phyloP scores from a whole-genome alignment of 2,329 filamentous ascomycete genomes.

The Pseudogymnoascus sp. region DNA sequence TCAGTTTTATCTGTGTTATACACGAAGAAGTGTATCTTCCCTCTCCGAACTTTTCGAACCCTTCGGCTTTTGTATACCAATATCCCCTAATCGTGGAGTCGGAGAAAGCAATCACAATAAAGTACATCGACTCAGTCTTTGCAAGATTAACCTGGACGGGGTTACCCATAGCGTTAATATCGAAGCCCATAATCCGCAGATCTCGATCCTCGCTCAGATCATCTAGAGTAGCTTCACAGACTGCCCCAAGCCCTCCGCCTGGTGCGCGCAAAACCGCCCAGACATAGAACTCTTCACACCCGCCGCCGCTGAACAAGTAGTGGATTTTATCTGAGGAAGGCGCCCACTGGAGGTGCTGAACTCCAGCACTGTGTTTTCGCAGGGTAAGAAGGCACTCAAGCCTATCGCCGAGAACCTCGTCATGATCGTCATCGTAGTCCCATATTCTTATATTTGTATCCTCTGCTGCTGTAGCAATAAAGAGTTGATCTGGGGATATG shows the following conservation, averaged over 20 bases:
- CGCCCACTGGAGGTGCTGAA: conserved; percentile 65
- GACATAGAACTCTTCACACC: conserved; percentile 79
- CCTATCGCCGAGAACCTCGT: conserved; percentile 12
- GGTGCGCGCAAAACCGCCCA: conserved; percentile 56
- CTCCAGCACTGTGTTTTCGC: conserved; percentile 71
- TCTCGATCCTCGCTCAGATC: conserved; percentile 49
- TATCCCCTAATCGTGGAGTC: conserved; percentile 69
- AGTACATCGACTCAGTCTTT: conserved; percentile 31
- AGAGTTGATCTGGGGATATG: conserved; percentile 29
- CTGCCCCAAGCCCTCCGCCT: conserved; percentile 43
- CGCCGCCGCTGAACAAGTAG: conserved; percentile 77
- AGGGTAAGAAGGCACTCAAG: conserved; percentile 51
- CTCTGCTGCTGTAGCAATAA: conserved; percentile 61
- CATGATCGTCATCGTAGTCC: conserved; percentile 34
- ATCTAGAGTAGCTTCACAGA: conserved; percentile 47
- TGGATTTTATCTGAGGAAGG: conserved; percentile 34
- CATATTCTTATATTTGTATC: conserved; percentile 72
- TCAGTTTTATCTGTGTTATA: conserved; percentile 52
- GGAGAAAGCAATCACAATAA: conserved; percentile 68
- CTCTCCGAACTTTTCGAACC: conserved; percentile 42
- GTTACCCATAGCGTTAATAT: conserved; percentile 34
- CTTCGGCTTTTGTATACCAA: conserved; percentile 30
- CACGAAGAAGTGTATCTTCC: conserved; percentile 64
- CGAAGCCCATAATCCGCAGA: conserved; percentile 74
- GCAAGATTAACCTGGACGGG: not conserved